Conservation (phyloP, 257 asterid genomes). For the Osmanthus fragrans region DNA sequence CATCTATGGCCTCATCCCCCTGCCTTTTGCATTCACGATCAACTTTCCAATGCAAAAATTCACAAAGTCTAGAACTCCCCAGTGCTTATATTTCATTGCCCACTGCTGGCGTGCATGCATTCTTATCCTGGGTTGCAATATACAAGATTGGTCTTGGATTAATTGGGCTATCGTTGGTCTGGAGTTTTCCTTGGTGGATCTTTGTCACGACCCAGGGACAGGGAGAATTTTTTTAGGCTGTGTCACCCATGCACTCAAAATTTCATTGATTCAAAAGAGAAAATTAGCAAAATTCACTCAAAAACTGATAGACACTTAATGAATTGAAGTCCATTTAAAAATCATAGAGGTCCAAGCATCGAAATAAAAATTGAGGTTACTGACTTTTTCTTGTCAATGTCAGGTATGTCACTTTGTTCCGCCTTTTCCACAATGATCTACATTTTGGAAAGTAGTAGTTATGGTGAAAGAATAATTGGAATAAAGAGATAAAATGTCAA, state of each 20-base stretch:
- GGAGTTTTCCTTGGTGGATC: slow-evolving; percentile 35
- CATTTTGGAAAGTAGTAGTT: background rate
- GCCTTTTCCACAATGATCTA: background rate
- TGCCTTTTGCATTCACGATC: slow-evolving; percentile 32
- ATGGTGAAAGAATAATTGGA: background rate
- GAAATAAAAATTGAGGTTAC: background rate
- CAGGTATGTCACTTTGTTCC: slow-evolving; percentile 1
- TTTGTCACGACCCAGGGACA: slow-evolving; percentile 27
- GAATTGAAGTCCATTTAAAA: too few relatives aligned
- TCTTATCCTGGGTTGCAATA: slow-evolving; percentile 30
- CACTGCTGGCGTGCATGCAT: slow-evolving; percentile 15
- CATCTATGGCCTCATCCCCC: slow-evolving; percentile 34
- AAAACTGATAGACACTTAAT: too few relatives aligned
- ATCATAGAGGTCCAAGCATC: too few relatives aligned
- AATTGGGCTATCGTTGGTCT: slow-evolving; percentile 29
- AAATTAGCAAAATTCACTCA: too few relatives aligned
- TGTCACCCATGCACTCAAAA: too few relatives aligned
- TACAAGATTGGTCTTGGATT: slow-evolving; percentile 30
- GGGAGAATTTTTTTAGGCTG: too few relatives aligned
- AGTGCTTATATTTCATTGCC: slow-evolving; percentile 25
- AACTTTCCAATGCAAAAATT: slow-evolving; percentile 41
- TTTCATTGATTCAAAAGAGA: too few relatives aligned
- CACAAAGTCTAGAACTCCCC: slow-evolving; percentile 31
- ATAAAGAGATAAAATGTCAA: background rate
- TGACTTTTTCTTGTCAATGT: slow-evolving; percentile 14